phyloP scores from a whole-genome alignment of 2,329 filamentous ascomycete genomes.

The Aspergillus ochraceoroseus region DNA sequence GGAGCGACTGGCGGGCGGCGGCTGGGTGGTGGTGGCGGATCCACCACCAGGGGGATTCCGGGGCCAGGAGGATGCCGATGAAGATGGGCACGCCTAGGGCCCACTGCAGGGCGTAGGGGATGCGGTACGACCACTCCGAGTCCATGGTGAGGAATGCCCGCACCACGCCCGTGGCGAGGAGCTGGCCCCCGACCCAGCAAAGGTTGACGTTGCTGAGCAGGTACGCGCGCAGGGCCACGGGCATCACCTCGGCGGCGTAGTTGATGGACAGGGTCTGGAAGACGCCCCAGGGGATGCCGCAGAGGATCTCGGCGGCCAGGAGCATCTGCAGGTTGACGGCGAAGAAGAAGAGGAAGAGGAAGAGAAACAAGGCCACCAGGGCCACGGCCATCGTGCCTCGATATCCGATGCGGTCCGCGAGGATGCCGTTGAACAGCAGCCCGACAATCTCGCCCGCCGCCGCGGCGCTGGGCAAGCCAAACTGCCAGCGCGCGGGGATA shows the following conservation, averaged over 20 bases:
- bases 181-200: slow-evolving; percentile 43
- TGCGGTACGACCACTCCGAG: slow-evolving; percentile 47
- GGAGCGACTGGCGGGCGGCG: slow-evolving; percentile 40
- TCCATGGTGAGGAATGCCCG: slow-evolving; percentile 38
- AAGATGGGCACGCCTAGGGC: slow-evolving; percentile 47
- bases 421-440: slow-evolving; percentile 27
- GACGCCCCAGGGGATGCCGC: slow-evolving; percentile 46
- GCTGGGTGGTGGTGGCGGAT: slow-evolving; percentile 41
- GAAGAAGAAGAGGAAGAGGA: slow-evolving; percentile 47
- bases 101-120: slow-evolving; percentile 49
- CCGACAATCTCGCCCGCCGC: slow-evolving; percentile 26
- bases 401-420: slow-evolving; percentile 31
- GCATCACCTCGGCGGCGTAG: slow-evolving; percentile 43
- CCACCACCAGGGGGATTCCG: slow-evolving; percentile 48
- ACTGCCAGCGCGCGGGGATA: slow-evolving; percentile 32
- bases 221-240: slow-evolving; percentile 36
- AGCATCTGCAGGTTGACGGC: slow-evolving; percentile 42
- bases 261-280: slow-evolving; percentile 43
- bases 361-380: slow-evolving; percentile 39
- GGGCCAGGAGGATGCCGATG: slow-evolving; percentile 41
- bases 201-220: slow-evolving; percentile 41
- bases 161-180: slow-evolving; percentile 47
- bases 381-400: slow-evolving; percentile 32
- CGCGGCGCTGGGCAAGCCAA: slow-evolving; percentile 26
- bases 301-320: slow-evolving; percentile 45